Percentiles rank a stretch among this genome's conserved stretches.
phyloP scores from a whole-genome alignment of 1,284 basidiomycete species.

The Testicularia cyperi region DNA sequence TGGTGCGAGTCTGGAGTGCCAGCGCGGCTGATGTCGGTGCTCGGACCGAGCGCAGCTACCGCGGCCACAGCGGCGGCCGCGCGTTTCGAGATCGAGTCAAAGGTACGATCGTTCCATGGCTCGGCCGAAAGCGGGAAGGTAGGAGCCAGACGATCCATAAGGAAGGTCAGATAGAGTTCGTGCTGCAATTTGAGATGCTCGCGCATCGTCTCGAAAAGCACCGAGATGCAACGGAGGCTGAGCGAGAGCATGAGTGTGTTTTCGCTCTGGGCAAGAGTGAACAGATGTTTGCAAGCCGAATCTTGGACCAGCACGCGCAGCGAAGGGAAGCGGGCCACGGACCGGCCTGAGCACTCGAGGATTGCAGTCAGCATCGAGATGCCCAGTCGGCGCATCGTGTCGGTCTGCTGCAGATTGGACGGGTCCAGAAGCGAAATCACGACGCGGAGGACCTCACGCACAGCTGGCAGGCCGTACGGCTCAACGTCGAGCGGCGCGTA shows the following conservation, averaged over 20 bases:
- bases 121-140: conserved; percentile 52
- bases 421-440: conserved; percentile 94
- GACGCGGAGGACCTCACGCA: conserved; percentile 88
- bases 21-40: conserved; percentile 9
- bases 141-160: conserved; percentile 77
- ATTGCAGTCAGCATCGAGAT: conserved; percentile 85
- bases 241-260: conserved; percentile 76
- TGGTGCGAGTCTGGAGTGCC: conserved; percentile 10
- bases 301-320: conserved; percentile 76
- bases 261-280: conserved; percentile 70
- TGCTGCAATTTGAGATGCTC: conserved; percentile 90
- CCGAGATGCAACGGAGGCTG: conserved; percentile 80
- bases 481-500: conserved; percentile 8
- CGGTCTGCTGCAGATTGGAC: conserved; percentile 89
- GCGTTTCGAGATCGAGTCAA: conserved; percentile 58
- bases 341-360: conserved; percentile 78
- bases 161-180: conserved; percentile 90
- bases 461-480: conserved; percentile 84
- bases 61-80: conserved; percentile 14
- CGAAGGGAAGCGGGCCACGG: conserved; percentile 70
- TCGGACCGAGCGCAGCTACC: too few species aligned
- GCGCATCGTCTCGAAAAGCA: conserved; percentile 84
- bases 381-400: conserved; percentile 88
- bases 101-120: conserved; percentile 50
- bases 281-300: conserved; percentile 90